Evolutionary conservation across 176 grass and related monocot genomes (phyloP).

Genomic region (Ananas comosus): DNA sequence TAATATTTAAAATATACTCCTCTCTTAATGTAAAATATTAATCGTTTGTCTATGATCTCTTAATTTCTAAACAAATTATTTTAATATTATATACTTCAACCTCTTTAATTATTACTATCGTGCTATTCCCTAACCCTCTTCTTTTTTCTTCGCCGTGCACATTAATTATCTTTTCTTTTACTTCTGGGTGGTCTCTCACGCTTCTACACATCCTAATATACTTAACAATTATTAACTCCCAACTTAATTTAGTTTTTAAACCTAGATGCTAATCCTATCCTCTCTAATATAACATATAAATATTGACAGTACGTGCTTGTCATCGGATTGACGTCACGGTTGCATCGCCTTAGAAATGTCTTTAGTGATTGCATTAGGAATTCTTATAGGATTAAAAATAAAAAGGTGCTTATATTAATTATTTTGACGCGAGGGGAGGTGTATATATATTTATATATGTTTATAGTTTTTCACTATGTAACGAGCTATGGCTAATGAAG

Average conservation of each 20-base stretch:
- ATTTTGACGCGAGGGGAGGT: too few species aligned
- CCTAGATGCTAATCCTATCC: constrained; percentile 1
- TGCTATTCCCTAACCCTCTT: background rate
- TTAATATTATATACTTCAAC: too few species aligned
- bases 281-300: background rate
- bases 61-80: too few species aligned
- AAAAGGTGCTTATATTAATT: too few species aligned
- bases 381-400: too few species aligned
- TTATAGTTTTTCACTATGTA: too few species aligned
- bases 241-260: background rate
- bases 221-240: background rate
- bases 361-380: background rate
- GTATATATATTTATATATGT: too few species aligned
- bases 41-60: too few species aligned
- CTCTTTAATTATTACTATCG: background rate
- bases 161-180: background rate
- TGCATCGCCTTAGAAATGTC: background rate
- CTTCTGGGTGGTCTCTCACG: background rate
- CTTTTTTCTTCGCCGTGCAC: background rate
- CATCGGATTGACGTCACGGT: background rate
- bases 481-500: too few species aligned
- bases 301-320: background rate
- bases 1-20: too few species aligned
- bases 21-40: too few species aligned
- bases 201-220: background rate